Percentiles rank a stretch among this genome's conserved stretches.
phyloP scores from a whole-genome alignment of 805 yeast genomes.

The Wickerhamiella sorbophila region DNA sequence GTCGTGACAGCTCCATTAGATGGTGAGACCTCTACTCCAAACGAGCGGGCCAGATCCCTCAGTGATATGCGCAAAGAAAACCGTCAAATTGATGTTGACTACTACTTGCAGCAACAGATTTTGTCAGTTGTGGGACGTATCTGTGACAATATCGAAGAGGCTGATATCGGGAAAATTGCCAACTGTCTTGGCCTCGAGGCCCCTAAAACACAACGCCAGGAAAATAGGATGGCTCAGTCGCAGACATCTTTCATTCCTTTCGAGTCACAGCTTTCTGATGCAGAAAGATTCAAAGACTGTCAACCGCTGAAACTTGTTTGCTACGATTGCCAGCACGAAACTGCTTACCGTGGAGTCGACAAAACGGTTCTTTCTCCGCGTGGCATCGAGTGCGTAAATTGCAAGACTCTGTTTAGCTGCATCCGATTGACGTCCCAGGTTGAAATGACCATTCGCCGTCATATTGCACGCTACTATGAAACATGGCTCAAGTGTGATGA shows the following conservation, averaged over 20 bases:
- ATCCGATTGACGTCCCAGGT: conserved; percentile 54
- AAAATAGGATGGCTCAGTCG: not conserved
- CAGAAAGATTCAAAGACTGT: conserved; percentile 64
- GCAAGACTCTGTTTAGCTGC: conserved; percentile 38
- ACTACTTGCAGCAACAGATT: conserved; percentile 76
- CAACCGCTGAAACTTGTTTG: conserved; percentile 45
- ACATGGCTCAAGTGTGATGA: conserved; percentile 83
- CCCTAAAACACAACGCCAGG: not conserved
- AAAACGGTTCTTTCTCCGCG: conserved; percentile 42
- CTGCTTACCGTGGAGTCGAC: conserved; percentile 59
- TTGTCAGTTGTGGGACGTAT: conserved; percentile 84
- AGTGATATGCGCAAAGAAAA: conserved; percentile 46
- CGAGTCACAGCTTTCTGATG: conserved; percentile 29
- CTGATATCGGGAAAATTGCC: conserved; percentile 68
- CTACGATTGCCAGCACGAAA: conserved; percentile 39
- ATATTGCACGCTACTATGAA: conserved; percentile 66
- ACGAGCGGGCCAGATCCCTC: conserved; percentile 74
- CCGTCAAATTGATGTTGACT: conserved; percentile 57
- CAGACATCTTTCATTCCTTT: not conserved
- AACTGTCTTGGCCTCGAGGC: conserved; percentile 60
- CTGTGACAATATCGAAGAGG: conserved; percentile 72
- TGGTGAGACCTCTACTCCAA: conserved; percentile 31
- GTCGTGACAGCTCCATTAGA: conserved; percentile 47
- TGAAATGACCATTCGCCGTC: conserved; percentile 54
- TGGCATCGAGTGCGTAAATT: conserved; percentile 58